Conservation (phyloP, 192 early-diverging fungal genomes). For the Entomortierella beljakovae region DNA sequence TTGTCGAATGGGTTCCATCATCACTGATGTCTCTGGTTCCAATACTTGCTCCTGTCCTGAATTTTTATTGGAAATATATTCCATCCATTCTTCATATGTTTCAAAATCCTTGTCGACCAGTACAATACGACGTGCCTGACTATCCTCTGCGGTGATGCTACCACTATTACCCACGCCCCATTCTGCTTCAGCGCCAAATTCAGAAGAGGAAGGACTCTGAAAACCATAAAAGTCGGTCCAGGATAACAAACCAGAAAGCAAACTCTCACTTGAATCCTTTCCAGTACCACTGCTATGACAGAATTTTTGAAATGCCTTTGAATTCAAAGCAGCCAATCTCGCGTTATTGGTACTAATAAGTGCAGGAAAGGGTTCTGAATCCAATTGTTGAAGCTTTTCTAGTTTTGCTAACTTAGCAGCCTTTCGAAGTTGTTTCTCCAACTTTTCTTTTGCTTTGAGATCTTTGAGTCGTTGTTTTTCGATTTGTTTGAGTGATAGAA, state of each 20-base stretch:
- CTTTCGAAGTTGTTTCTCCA: conserved; percentile 7
- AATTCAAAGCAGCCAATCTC: conserved; percentile 19
- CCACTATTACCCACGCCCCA: neutral
- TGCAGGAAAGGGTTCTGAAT: conserved; percentile 27
- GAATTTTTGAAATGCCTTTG: conserved; percentile 20
- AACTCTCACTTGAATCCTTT: neutral
- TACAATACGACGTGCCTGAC: neutral
- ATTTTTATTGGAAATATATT: conserved; percentile 14
- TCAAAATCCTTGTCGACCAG: conserved; percentile 5
- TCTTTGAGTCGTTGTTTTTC: conserved; percentile 7
- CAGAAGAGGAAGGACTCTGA: too few relatives aligned
- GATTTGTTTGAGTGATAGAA: neutral
- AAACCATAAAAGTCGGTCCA: too few relatives aligned
- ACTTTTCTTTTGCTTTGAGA: conserved; percentile 4
- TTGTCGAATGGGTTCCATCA: too few relatives aligned
- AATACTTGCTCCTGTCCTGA: neutral
- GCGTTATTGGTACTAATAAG: conserved; percentile 43
- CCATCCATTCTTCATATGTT: conserved; percentile 20
- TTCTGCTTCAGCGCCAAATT: neutral
- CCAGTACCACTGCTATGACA: conserved; percentile 6
- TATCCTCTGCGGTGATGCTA: neutral
- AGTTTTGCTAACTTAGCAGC: conserved; percentile 3
- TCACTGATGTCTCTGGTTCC: too few relatives aligned
- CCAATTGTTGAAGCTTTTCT: conserved; percentile 1
- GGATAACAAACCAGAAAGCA: too few relatives aligned